A percentile compares a stretch with the other conserved stretches of the same genome.
These are phyloP conservation scores for Fusarium miscanthi DNA, from an alignment of 2,329 filamentous ascomycete genomes.

Conservation along the genomic window DNA sequence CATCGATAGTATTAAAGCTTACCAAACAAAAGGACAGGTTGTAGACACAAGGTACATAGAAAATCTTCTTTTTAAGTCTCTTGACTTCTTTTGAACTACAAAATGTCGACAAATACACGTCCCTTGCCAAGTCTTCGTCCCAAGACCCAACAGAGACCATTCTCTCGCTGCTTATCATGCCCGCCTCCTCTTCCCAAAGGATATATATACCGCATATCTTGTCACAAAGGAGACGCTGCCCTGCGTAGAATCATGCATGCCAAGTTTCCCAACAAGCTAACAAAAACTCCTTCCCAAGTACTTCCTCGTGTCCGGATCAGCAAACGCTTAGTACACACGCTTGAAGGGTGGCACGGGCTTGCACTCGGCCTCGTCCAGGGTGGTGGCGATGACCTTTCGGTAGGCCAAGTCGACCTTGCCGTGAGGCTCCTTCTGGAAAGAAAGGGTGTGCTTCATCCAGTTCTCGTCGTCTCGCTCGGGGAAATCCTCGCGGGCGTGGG, in stretches of 20 bases:
- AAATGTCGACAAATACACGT: conserved; percentile 41
- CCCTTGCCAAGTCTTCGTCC: conserved; percentile 17
- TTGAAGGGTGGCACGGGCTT: conserved; percentile 97
- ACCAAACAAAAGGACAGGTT: neutral
- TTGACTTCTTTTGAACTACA: conserved; percentile 38
- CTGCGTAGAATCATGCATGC: conserved; percentile 44
- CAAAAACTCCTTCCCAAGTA: conserved; percentile 38
- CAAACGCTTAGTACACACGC: conserved; percentile 77
- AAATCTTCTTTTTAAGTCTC: conserved; percentile 29
- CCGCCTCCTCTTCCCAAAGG: conserved; percentile 28
- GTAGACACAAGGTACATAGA: neutral
- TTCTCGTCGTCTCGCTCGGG: conserved; percentile 94
- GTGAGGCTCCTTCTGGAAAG: conserved; percentile 94
- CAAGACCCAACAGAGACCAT: conserved; percentile 24
- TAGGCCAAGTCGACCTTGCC: conserved; percentile 88
- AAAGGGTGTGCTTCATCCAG: conserved; percentile 99
- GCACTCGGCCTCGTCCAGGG: conserved; percentile 95
- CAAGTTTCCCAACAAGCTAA: conserved; percentile 43
- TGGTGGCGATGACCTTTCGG: conserved; percentile 82
- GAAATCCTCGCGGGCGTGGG: conserved; percentile 96
- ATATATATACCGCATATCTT: conserved; percentile 47
- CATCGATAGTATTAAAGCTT: neutral
- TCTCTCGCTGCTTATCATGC: conserved; percentile 24
- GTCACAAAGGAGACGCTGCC: conserved; percentile 45
- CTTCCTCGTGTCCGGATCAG: conserved; percentile 9